Base-by-base conservation (phyloP, 257 asterid genomes). In the Solanum paucissectum region DNA sequence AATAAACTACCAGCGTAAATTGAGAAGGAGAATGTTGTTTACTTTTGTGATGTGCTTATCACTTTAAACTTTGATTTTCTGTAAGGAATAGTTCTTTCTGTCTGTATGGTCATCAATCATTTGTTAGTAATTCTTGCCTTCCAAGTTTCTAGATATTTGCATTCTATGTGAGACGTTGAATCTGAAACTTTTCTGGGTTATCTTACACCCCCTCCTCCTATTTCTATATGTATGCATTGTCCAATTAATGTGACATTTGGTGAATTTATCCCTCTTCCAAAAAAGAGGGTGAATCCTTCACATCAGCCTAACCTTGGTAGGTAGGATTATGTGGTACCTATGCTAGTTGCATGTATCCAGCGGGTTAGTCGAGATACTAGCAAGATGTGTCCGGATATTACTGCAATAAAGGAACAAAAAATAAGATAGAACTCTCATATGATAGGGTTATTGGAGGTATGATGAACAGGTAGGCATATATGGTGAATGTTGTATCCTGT, bases 1-100 rank as follows among this genome's bases (percentile, higher is more conserved):
- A 86, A 52, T 1, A 68, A 36, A 6, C 29, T 85, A 74, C 89
- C 90, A 7, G 34, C 89, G 4, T 74, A 73, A 36, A 16, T 85
- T 29, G 71, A 72, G 4, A 84, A 29, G 86, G 83, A 91, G 64
- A 68, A 83, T 90, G 93, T 87, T 69, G 25, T 52, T 69, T 76
- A 9, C 9, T 79, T 72, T 77, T 88, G 83, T 46, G 79, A 58
- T 64, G 62, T 18, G 66, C 33, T n/a, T 62, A 72, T 55, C 16
- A 5, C 12, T 58, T 1, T 37, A 27, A n/a, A 66, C 34, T 8
- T 37, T 55, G 83, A 3, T 49, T 81, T 23, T 83, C 37, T 68
- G 16, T 37, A 60, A 64, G 42, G 29, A 66, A 42, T 5, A 16
- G 9, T 5, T 5, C 16, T 42, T 38, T 52, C 2, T 60, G 75